phyloP scores from a whole-genome alignment of 306 rosid genomes.

The Psophocarpus tetragonolobus region DNA sequence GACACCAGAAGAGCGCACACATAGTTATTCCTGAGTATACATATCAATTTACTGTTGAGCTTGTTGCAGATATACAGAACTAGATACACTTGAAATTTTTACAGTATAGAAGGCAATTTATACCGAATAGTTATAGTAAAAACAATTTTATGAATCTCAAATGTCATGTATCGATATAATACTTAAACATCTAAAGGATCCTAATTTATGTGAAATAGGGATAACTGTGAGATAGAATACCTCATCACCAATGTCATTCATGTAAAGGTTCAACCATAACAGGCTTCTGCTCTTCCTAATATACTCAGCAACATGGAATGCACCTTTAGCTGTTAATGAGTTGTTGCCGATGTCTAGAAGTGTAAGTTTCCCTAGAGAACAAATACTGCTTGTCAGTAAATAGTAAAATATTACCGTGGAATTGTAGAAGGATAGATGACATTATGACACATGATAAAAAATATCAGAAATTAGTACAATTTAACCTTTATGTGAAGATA shows the following conservation, averaged over 20 bases:
- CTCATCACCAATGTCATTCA: slow-evolving; percentile 98
- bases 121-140: not conserved
- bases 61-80: slow-evolving; percentile 20
- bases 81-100: slow-evolving; percentile 5
- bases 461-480: slow-evolving; percentile 31
- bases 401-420: slow-evolving; percentile 14
- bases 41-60: slow-evolving; percentile 10
- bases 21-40: not conserved
- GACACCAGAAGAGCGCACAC: not conserved
- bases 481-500: slow-evolving; percentile 76
- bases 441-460: not conserved
- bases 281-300: slow-evolving; percentile 72
- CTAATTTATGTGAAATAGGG: slow-evolving; percentile 8
- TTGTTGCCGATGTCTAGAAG: slow-evolving; percentile 89
- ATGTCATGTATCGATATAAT: slow-evolving; percentile 5
- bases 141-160: slow-evolving; percentile 4
- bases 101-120: slow-evolving; percentile 16
- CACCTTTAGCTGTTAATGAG: slow-evolving; percentile 82
- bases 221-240: slow-evolving; percentile 47
- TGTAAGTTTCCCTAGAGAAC: slow-evolving; percentile 69
- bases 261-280: slow-evolving; percentile 79
- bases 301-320: slow-evolving; percentile 79
- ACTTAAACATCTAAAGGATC: slow-evolving; percentile 7
- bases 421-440: slow-evolving; percentile 7
- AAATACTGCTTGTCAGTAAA: slow-evolving; percentile 40